These are phyloP conservation scores for Pilatotrama ljubarskyi DNA, from an alignment of 768 basidiomycete genomes.

Conservation along the genomic window DNA sequence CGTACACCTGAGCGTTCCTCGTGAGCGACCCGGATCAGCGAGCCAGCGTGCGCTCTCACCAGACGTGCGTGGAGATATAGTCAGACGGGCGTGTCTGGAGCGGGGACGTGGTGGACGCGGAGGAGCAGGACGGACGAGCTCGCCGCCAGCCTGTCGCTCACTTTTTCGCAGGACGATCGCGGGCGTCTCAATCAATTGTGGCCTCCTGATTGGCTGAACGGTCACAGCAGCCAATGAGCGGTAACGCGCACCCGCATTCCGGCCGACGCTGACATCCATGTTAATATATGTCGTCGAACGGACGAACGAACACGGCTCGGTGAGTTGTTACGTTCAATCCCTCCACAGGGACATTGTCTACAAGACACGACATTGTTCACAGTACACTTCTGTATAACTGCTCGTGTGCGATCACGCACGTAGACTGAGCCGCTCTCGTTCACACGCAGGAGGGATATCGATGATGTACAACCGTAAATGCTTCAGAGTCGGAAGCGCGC, in stretches of 20 bases:
- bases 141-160: conserved; percentile 15
- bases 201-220: conserved; percentile 2
- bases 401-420: no score
- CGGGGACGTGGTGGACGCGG: conserved; percentile 7
- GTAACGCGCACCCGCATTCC: no score
- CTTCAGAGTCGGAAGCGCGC: conserved; percentile 14
- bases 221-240: background rate
- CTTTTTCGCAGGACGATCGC: conserved; percentile 10
- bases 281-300: no score
- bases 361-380: no score
- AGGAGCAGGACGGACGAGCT: background rate
- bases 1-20: background rate
- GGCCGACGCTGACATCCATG: no score
- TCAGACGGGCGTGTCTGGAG: conserved; percentile 6
- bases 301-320: no score
- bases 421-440: background rate
- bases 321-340: no score
- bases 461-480: conserved; percentile 22
- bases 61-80: background rate
- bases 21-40: background rate
- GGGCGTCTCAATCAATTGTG: conserved; percentile 4
- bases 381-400: no score
- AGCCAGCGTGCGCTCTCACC: background rate
- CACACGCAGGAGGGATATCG: background rate
- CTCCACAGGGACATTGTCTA: no score